Conservation (phyloP, 1,284 basidiomycete species). For the Austropuccinia psidii region DNA sequence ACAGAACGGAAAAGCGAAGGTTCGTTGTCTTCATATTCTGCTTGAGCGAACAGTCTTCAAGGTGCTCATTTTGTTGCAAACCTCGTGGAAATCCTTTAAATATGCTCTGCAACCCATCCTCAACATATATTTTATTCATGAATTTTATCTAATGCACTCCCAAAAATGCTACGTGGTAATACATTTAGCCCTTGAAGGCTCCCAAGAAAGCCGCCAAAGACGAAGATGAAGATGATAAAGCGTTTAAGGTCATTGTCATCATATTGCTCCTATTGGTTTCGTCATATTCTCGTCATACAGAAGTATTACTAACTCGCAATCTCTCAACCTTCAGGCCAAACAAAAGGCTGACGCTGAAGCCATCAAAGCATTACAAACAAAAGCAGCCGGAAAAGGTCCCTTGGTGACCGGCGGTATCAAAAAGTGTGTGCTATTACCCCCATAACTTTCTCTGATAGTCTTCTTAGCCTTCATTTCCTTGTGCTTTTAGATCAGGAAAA, state of each 20-base stretch:
- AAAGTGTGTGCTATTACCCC: conserved; percentile 21
- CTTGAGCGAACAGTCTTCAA: background rate
- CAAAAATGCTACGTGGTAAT: background rate
- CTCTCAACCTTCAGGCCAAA: conserved; percentile 10
- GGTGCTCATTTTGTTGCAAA: background rate
- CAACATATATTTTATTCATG: background rate
- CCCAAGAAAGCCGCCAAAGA: conserved; percentile 28
- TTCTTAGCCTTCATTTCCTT: background rate
- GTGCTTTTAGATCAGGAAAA: background rate
- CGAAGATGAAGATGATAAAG: conserved; percentile 36
- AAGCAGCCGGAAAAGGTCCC: conserved; percentile 33
- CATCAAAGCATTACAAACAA: conserved; percentile 19
- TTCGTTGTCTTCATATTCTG: background rate
- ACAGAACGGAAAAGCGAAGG: conserved; percentile 31
- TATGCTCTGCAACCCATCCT: background rate
- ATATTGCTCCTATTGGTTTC: background rate
- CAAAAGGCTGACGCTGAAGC: conserved; percentile 32
- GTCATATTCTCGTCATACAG: background rate
- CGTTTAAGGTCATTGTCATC: conserved; percentile 6
- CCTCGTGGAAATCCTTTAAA: background rate
- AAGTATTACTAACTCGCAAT: background rate
- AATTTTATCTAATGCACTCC: background rate
- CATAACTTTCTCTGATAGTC: too few species aligned
- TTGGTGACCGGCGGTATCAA: conserved; percentile 27
- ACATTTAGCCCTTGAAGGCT: conserved; percentile 20